Base-by-base conservation (phyloP, 176 grass and related monocot genomes). In the Puya raimondii region DNA sequence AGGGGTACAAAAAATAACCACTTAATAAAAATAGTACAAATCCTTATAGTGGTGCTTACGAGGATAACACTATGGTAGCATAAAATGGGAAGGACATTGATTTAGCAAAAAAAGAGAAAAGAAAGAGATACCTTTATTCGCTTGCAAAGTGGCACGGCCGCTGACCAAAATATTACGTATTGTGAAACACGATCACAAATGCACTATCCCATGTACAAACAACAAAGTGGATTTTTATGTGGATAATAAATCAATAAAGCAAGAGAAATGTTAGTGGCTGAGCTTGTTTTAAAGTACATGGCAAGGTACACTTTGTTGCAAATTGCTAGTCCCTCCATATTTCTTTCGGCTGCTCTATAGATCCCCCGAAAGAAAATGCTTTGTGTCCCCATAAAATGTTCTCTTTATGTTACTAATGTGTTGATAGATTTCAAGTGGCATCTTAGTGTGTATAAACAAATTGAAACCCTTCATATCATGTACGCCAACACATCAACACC, bases 41-140 rank as follows among this genome's bases (percentile, higher is more conserved):
- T 61, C 56, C n/a, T 59, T 22, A 14, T 56, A 18, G 16, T 61
- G 56, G n/a, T 61, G 56, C 56, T 61, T 61, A 61, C 56, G 2
- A 61, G 5, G 56, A 42, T 59, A 7, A 66, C 9, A 29, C 2
- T 1, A 47, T 6, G 13, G 64, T 42, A 66, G 23, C 27, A 7
- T 8, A 42, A 29, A 29, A 66, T 33, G 64, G 25, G 47, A 66
- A 47, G 27, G 64, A 26, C 27, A 17, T 13, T 3, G 23, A 42
- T 42, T 42, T 16, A 66, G 27, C 12, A 17, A 47, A 66, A 66
- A 42, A 47, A 10, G 12, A 29, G 11, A 66, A 47, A 12, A 47
- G 7, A 26, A 66, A 42, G 64, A 66, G 12, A 42, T 42, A 42
- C 33, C 64, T 66, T 66, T 66, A 66, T 66, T 66, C 23, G 11